Evolutionary conservation across 2,329 filamentous ascomycete genomes (phyloP), one percentile per base, ranked within the genome.

Genomic region (Graphilbum fragrans): DNA sequence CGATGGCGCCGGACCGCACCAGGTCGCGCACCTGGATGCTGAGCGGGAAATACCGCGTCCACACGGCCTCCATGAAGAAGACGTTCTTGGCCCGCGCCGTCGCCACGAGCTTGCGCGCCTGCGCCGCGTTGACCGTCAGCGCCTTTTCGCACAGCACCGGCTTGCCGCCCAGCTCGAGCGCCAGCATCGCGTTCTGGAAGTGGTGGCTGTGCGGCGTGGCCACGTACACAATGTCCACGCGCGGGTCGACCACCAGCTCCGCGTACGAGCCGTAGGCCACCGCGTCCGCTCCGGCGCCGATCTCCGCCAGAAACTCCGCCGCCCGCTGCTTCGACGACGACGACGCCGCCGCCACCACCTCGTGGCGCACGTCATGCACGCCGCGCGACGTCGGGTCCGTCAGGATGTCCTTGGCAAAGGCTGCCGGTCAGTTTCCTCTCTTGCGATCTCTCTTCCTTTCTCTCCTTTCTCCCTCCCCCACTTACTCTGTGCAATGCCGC

Each of bases 181-280:
- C 82, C n/a, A 93, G 72, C 75, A 87, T 85, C 48, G 77, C 74
- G 62, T 94, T 90, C 59, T 93, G 86, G 66, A 88, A 94, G 66
- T 94, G 87, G 60, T 94, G 87, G 52, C 83, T 88, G 65, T 94
- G 87, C 16, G 87, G 87, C 4, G 87, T 94, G 20, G 86, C 86
- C 42, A 94, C 76, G 60, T 94, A 94, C 62, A 94, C 64, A 52
- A 93, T 84, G 59, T 94, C 84, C 50, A 94, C 74, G 52, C 85
- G 73, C 7, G 80, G 66, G 57, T 94, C 85, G 39, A 74, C 72
- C 21, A 90, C 86, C 22, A 94, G 73, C 57, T 87, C 83, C 47
- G 79, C 71, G 61, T 94, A 94, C 11, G 80, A 85, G 45, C 82
- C 84, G 56, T 94, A 93, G 10, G 80, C 71, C 52, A 75, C 75